phyloP scores from a whole-genome alignment of 106 monocot species.

The Acorus calamus region DNA sequence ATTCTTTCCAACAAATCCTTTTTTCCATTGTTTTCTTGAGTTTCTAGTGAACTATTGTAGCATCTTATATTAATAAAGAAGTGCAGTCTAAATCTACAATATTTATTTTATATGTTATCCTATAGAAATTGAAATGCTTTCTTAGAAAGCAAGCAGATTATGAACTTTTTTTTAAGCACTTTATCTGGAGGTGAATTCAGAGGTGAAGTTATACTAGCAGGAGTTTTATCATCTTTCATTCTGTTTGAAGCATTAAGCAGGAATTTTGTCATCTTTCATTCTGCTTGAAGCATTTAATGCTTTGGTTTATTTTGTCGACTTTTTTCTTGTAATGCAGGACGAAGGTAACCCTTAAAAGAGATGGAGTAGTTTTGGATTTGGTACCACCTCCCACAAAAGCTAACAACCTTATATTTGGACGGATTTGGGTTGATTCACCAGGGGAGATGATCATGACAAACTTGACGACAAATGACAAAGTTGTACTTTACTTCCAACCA shows the following conservation, averaged over 20 bases:
- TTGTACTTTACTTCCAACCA: constrained; percentile 91
- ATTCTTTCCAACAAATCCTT: background rate
- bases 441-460: constrained; percentile 99
- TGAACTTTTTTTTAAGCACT: too few relatives aligned
- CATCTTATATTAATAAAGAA: too few relatives aligned
- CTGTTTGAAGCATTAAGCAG: background rate
- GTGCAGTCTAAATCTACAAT: too few relatives aligned
- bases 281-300: background rate
- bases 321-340: constrained; percentile 43
- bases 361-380: constrained; percentile 75
- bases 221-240: background rate
- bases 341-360: constrained; percentile 78
- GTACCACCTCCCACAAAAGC: constrained; percentile 92
- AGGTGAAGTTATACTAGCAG: too few relatives aligned
- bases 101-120: too few relatives aligned
- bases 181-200: too few relatives aligned
- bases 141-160: too few relatives aligned
- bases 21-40: too few relatives aligned
- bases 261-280: background rate
- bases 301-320: background rate
- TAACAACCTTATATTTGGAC: constrained; percentile 93
- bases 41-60: too few relatives aligned
- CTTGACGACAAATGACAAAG: constrained; percentile 92
- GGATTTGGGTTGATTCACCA: constrained; percentile 88
- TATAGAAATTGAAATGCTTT: too few relatives aligned